These are phyloP conservation scores for Camelina hispida DNA, from an alignment of 345 rosid genomes.

Conservation along the genomic window DNA sequence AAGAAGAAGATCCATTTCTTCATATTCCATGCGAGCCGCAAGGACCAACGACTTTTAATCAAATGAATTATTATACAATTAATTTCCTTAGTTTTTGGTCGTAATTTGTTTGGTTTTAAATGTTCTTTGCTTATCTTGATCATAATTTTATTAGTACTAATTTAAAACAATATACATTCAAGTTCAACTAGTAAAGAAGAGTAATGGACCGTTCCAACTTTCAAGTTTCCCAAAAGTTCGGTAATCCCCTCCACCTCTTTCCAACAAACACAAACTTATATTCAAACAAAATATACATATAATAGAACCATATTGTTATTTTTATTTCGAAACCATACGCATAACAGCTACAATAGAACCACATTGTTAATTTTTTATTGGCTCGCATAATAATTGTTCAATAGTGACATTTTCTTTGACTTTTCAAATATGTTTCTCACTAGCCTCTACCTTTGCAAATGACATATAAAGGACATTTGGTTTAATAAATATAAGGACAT, in stretches of 20 bases:
- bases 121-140: constrained; percentile 14
- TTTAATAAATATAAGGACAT: background rate
- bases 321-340: background rate
- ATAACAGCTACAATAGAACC: background rate
- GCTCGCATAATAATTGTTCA: background rate
- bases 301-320: background rate
- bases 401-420: background rate
- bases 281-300: background rate
- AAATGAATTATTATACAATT: background rate
- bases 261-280: background rate
- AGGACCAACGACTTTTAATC: constrained; percentile 24
- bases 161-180: background rate
- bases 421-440: too few relatives aligned
- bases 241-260: constrained; percentile 15
- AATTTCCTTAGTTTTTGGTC: background rate
- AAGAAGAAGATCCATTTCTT: constrained; percentile 12
- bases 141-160: background rate
- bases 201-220: constrained; percentile 20
- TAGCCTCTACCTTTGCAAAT: background rate
- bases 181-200: background rate
- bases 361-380: background rate
- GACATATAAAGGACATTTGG: background rate
- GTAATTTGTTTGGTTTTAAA: constrained; percentile 2
- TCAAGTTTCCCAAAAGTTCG: background rate
- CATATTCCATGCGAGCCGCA: constrained; percentile 17